Base-by-base conservation (phyloP, 257 asterid species). In the Vinca minor region DNA sequence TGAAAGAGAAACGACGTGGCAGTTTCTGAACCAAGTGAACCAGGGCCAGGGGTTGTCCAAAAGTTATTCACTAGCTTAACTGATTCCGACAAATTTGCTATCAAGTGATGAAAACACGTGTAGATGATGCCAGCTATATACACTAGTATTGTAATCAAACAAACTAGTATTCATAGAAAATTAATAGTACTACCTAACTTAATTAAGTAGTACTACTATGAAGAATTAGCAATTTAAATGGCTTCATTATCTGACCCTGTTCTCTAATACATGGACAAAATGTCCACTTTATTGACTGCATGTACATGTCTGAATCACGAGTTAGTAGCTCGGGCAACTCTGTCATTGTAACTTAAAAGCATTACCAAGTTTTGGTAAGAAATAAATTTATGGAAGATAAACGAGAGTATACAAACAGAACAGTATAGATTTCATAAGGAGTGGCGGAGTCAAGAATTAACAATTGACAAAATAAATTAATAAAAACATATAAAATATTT, bases 211-310 rank as follows among this genome's bases (percentile, higher is more conserved):
- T 38, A 38, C 42, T n/a, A n/a, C n/a, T n/a, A n/a, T n/a, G n/a
- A n/a, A n/a, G n/a, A 11, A 6, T 58, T 66, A 38, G 48, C 35
- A 62, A 70, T 47, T 49, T 44, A 34, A 47, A 26, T 62, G 65
- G 61, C 56, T 65, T 39, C 59, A 63, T 70, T 54, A 63, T 69
- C 21, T 26, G 32, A n/a, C 49, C 20, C 14, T 78, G 81, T 75
- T 56, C 56, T 49, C 71, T 13, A 68, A 66, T 75, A 23, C 23
- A 12, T 57, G 59, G 77, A 79, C 81, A 70, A 34, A 45, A 42
- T 70, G 81, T 73, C 64, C 65, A 77, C 72, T 23, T 67, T 26
- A 79, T 63, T 76, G 78, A 59, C 59, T 72, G 70, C 81, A n/a
- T n/a, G n/a, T n/a, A 79, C 32, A 14, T 15, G 36, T 61, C 52